These are phyloP conservation scores for Aspergillus versicolor DNA, from an alignment of 2,329 filamentous ascomycete species.

Conservation along the genomic window DNA sequence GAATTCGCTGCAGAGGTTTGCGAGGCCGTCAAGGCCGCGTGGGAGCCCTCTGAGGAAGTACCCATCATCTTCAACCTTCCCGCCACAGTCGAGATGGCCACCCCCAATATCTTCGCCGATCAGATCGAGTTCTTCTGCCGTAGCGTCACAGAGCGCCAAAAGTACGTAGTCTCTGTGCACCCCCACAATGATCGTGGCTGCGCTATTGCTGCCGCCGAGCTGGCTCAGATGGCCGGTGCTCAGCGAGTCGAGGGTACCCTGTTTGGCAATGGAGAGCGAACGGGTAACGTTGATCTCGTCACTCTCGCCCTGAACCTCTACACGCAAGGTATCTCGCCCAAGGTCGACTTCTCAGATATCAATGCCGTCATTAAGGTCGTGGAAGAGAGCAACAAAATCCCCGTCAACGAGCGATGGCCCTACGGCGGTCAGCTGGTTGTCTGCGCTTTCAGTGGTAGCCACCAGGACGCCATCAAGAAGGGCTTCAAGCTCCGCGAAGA, in stretches of 20 bases:
- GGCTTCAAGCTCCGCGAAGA: slow-evolving; percentile 67
- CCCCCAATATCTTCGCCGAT: slow-evolving; percentile 93
- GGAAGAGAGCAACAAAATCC: slow-evolving; percentile 92
- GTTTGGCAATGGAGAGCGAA: slow-evolving; percentile 93
- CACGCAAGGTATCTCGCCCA: slow-evolving; percentile 82
- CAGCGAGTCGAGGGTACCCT: slow-evolving; percentile 92
- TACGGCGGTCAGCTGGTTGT: slow-evolving; percentile 92
- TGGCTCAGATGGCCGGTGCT: slow-evolving; percentile 94
- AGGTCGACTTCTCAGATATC: slow-evolving; percentile 90
- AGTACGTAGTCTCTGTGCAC: slow-evolving; percentile 85
- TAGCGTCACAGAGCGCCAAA: slow-evolving; percentile 79
- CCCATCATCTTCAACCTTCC: slow-evolving; percentile 97
- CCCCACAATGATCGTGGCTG: slow-evolving; percentile 94
- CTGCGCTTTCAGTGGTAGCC: slow-evolving; percentile 85
- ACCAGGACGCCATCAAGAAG: slow-evolving; percentile 97
- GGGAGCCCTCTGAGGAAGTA: slow-evolving; percentile 75
- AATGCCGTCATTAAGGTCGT: slow-evolving; percentile 82
- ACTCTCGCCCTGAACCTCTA: slow-evolving; percentile 92
- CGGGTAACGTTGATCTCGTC: slow-evolving; percentile 92
- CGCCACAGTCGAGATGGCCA: slow-evolving; percentile 91
- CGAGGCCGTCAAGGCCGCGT: slow-evolving; percentile 89
- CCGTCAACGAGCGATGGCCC: slow-evolving; percentile 82
- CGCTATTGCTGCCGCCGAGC: slow-evolving; percentile 82
- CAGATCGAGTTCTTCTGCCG: slow-evolving; percentile 94
- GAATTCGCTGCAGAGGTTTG: slow-evolving; percentile 83